A percentile compares a stretch with the other conserved stretches of the same genome.
These are phyloP conservation scores for Phytophthora rubi DNA, from an alignment of 352 stramenopile genomes.

Conservation along the genomic window DNA sequence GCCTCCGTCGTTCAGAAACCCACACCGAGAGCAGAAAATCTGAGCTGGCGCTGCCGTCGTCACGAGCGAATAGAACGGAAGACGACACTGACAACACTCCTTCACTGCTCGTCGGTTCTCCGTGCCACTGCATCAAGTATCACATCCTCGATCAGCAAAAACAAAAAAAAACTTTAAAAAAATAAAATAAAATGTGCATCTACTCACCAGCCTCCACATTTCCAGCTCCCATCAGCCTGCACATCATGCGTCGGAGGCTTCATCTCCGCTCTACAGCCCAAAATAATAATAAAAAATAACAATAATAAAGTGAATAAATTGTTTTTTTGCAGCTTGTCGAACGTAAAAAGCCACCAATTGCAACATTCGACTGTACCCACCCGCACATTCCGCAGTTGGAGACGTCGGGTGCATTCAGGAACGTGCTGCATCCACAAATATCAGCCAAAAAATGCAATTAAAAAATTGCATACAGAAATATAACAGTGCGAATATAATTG, in stretches of 20 bases:
- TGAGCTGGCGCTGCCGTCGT: constrained; percentile 71
- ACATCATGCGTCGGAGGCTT: constrained; percentile 76
- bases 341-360: neutral
- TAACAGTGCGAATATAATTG: neutral
- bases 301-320: neutral
- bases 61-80: constrained; percentile 70
- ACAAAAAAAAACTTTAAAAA: neutral
- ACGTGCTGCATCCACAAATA: constrained; percentile 49
- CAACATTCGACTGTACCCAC: constrained; percentile 29
- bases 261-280: constrained; percentile 48
- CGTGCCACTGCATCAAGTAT: constrained; percentile 37
- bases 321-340: neutral
- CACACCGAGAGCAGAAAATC: constrained; percentile 80
- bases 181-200: constrained; percentile 3
- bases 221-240: constrained; percentile 71
- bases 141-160: neutral
- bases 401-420: constrained; percentile 64
- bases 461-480: neutral
- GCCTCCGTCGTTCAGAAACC: constrained; percentile 76
- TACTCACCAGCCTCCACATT: constrained; percentile 70
- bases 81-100: constrained; percentile 62
- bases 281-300: constrained; percentile 2
- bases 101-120: constrained; percentile 70
- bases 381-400: constrained; percentile 76
- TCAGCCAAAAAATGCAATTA: too few relatives aligned